phyloP scores from a whole-genome alignment of 306 rosid species.

The Cyamopsis tetragonoloba region DNA sequence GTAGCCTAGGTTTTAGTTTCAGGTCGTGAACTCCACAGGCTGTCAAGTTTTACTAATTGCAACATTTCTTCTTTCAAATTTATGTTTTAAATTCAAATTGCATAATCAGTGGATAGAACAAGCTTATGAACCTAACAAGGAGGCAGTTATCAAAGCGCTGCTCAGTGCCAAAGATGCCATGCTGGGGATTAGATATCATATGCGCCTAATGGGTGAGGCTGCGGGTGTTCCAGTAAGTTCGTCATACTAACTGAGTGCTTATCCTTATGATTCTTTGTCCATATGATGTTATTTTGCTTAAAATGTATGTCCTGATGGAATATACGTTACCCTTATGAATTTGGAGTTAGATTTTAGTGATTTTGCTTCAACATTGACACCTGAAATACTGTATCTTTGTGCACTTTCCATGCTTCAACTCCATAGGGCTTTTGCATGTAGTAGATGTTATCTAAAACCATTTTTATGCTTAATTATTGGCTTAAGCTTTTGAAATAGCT shows the following conservation, averaged over 20 bases:
- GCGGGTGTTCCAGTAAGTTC: slow-evolving; percentile 90
- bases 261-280: slow-evolving; percentile 8
- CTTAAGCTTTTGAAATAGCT: not conserved
- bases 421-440: not conserved
- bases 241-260: slow-evolving; percentile 22
- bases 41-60: not conserved
- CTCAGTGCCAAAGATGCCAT: slow-evolving; percentile 84
- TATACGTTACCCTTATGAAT: not conserved
- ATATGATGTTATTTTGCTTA: slow-evolving; percentile 8
- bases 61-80: not conserved
- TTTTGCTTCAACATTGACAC: not conserved
- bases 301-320: slow-evolving; percentile 8
- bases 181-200: slow-evolving; percentile 67
- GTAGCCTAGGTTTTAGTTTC: slow-evolving; percentile 18
- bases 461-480: not conserved
- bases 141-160: slow-evolving; percentile 57
- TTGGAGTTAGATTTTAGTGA: not conserved
- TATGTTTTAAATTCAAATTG: slow-evolving; percentile 31
- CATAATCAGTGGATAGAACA: slow-evolving; percentile 78
- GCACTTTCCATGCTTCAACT: not conserved
- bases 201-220: slow-evolving; percentile 89
- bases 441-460: not conserved
- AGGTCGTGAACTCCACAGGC: slow-evolving; percentile 13
- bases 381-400: not conserved
- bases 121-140: slow-evolving; percentile 55